Conservation (phyloP, 345 rosid species). For the Euphorbia pulcherrima region DNA sequence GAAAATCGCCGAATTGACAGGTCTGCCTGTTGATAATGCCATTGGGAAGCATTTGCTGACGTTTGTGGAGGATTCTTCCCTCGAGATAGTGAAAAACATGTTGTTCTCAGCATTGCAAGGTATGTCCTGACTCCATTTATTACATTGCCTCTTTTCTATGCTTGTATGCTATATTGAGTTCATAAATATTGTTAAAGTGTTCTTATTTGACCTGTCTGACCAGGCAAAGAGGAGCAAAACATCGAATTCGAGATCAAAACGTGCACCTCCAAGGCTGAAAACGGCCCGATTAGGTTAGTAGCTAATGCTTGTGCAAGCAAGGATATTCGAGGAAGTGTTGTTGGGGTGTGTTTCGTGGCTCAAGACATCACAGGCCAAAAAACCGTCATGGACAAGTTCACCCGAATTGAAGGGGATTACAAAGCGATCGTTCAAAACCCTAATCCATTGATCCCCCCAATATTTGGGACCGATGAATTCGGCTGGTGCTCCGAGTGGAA, state of each 20-base stretch:
- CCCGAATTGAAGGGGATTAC: constrained; percentile 94
- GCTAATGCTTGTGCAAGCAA: constrained; percentile 92
- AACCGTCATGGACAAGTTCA: constrained; percentile 91
- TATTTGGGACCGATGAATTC: constrained; percentile 81
- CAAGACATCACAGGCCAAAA: constrained; percentile 96
- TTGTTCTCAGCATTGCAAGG: constrained; percentile 73
- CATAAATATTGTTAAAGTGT: not conserved
- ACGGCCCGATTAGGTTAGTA: constrained; percentile 73
- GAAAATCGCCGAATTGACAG: constrained; percentile 79
- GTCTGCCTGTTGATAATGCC: constrained; percentile 75
- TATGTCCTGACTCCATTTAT: constrained; percentile 29
- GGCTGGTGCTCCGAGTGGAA: constrained; percentile 99
- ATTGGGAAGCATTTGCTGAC: constrained; percentile 80
- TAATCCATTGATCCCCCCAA: constrained; percentile 89
- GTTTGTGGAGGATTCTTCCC: constrained; percentile 79
- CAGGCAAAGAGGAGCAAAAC: constrained; percentile 86
- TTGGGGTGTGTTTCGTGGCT: constrained; percentile 92
- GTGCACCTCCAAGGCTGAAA: constrained; percentile 48
- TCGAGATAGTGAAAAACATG: constrained; percentile 58
- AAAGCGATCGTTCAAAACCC: constrained; percentile 88
- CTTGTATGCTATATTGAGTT: not conserved
- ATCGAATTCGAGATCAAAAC: constrained; percentile 86
- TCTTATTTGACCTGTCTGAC: constrained; percentile 20
- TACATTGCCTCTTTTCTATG: not conserved
- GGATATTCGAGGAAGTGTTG: constrained; percentile 74